phyloP scores from a whole-genome alignment of 768 basidiomycete species.

The Phylloporus sp. region DNA sequence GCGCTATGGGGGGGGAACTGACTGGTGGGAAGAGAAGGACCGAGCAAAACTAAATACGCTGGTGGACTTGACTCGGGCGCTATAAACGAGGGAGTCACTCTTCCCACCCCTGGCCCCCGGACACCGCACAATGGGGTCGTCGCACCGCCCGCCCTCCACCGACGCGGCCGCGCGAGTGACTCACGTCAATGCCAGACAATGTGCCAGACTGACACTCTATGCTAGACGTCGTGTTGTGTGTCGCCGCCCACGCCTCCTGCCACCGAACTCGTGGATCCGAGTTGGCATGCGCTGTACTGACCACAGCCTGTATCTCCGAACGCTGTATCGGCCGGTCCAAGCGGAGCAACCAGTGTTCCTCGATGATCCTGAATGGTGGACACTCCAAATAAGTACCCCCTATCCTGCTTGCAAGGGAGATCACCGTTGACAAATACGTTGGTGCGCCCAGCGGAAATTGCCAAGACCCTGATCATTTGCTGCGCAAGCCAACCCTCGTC shows the following conservation, averaged over 20 bases:
- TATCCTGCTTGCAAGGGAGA: no score
- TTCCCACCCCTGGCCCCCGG: constrained; percentile 18
- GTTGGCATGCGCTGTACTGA: no score
- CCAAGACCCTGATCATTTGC: no score
- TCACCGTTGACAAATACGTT: constrained; percentile 73
- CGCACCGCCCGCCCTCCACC: constrained; percentile 12
- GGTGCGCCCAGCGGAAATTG: no score
- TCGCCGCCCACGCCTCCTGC: no score
- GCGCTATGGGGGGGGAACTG: constrained; percentile 12
- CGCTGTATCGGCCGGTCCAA: neutral
- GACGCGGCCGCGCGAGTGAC: neutral
- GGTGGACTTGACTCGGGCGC: constrained; percentile 22
- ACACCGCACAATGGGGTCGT: constrained; percentile 27
- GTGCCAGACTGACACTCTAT: no score
- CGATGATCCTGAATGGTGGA: no score
- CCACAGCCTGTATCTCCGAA: constrained; percentile 7
- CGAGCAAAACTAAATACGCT: constrained; percentile 21
- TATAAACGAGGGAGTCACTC: constrained; percentile 35
- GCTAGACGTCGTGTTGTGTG: no score
- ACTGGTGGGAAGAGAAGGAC: constrained; percentile 9
- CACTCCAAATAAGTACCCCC: no score
- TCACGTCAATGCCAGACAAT: neutral
- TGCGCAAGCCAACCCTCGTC: no score
- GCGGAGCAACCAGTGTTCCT: no score
- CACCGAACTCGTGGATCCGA: no score